Conservation (phyloP, 805 yeast species). For the Grigorovia jiainica region DNA sequence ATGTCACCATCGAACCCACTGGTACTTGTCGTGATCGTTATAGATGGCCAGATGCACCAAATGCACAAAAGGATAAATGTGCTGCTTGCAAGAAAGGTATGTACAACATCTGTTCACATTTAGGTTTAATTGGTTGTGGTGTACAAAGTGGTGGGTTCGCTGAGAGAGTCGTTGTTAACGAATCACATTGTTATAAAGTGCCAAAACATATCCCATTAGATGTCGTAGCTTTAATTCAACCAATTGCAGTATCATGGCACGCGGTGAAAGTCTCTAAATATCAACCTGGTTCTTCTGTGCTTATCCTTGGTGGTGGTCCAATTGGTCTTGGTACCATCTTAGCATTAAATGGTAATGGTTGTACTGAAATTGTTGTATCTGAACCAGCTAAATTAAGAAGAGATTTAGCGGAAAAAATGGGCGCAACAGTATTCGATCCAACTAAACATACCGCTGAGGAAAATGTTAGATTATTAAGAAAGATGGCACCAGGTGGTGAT, state of each 20-base stretch:
- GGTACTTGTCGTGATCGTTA: conserved; percentile 45
- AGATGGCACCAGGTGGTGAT: conserved; percentile 33
- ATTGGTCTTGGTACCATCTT: conserved; percentile 52
- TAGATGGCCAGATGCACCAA: conserved; percentile 31
- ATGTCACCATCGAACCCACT: conserved; percentile 55
- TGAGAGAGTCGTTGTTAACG: conserved; percentile 37
- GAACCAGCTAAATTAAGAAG: conserved; percentile 48
- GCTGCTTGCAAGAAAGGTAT: conserved; percentile 41
- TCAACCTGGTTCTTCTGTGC: conserved; percentile 36
- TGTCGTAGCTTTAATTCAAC: conserved; percentile 50
- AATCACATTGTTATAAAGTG: conserved; percentile 32
- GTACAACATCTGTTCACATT: conserved; percentile 42
- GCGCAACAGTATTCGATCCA: conserved; percentile 46
- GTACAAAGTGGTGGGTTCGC: conserved; percentile 50
- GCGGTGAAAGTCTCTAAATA: conserved; percentile 42
- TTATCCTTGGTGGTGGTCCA: conserved; percentile 55
- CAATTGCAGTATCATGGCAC: conserved; percentile 50
- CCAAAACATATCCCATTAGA: conserved; percentile 38
- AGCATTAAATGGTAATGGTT: conserved; percentile 47
- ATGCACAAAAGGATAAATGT: conserved; percentile 30
- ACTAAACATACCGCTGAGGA: conserved; percentile 29
- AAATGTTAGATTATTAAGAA: conserved; percentile 31
- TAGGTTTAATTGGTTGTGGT: conserved; percentile 47
- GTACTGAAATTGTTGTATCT: conserved; percentile 40
- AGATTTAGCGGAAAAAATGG: conserved; percentile 39